These are phyloP conservation scores for Exophiala spinifera DNA, from an alignment of 2,329 filamentous ascomycete species.

Conservation along the genomic window DNA sequence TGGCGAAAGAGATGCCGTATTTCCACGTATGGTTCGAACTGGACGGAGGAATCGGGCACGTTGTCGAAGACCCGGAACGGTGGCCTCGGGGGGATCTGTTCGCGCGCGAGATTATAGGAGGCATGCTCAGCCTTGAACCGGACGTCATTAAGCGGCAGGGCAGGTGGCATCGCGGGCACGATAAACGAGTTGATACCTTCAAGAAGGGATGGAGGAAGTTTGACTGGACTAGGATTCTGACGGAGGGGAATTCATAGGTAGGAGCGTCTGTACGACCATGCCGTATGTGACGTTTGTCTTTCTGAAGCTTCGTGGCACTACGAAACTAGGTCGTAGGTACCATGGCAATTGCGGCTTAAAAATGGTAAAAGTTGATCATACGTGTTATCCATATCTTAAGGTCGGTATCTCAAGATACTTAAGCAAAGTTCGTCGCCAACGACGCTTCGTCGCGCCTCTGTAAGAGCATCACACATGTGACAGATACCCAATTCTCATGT, in stretches of 20 bases:
- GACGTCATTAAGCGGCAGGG: constrained; percentile 89
- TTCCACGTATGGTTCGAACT: constrained; percentile 96
- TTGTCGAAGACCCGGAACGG: constrained; percentile 78
- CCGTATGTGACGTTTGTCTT: no score
- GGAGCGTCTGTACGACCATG: no score
- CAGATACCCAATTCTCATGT: no score
- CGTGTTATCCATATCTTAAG: no score
- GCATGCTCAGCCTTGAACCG: constrained; percentile 80
- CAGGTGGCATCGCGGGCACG: constrained; percentile 69
- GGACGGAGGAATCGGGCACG: constrained; percentile 86
- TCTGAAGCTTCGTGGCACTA: no score
- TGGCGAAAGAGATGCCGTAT: constrained; percentile 97
- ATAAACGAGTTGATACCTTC: constrained; percentile 68
- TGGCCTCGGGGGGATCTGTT: constrained; percentile 95
- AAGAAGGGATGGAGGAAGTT: constrained; percentile 85
- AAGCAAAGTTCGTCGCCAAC: no score
- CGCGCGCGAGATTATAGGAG: constrained; percentile 84
- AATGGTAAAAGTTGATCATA: no score
- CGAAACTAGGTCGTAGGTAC: no score
- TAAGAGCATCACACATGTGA: no score
- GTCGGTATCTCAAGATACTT: no score
- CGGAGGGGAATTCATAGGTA: constrained; percentile 39
- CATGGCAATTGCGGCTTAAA: no score
- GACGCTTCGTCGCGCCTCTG: no score
- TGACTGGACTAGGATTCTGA: constrained; percentile 74